These are phyloP conservation scores for Phaeodactylum tricornutum DNA, from an alignment of 108 stramenopile species.

Conservation along the genomic window DNA sequence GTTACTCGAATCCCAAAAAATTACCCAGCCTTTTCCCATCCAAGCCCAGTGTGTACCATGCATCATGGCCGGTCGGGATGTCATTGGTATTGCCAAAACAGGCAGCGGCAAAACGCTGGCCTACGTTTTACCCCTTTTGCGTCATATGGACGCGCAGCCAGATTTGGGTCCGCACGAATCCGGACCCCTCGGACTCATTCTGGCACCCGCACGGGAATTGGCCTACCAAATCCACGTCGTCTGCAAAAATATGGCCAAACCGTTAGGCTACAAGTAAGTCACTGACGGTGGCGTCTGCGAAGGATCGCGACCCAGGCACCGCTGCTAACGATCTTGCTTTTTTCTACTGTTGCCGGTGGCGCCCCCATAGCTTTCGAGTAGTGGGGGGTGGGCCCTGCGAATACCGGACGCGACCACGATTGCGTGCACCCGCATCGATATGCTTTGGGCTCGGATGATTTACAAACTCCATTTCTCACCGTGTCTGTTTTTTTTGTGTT, in stretches of 20 bases:
- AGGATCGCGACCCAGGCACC: too few relatives aligned
- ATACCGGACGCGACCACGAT: too few relatives aligned
- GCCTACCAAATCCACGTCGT: constrained; percentile 95
- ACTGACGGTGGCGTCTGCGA: too few relatives aligned
- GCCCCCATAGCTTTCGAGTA: too few relatives aligned
- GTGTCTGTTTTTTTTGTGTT: neutral
- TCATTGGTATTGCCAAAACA: constrained; percentile 98
- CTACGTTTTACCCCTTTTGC: constrained; percentile 89
- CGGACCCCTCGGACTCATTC: constrained; percentile 92
- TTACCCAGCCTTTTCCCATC: constrained; percentile 86
- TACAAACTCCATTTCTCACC: neutral
- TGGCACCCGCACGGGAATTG: constrained; percentile 96
- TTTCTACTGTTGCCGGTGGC: too few relatives aligned
- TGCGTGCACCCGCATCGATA: too few relatives aligned
- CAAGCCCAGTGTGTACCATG: constrained; percentile 97
- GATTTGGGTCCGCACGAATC: constrained; percentile 79
- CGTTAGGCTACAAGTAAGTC: constrained; percentile 72
- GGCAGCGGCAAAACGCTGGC: constrained; percentile 97
- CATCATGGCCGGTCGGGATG: constrained; percentile 96
- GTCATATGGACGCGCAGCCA: constrained; percentile 87
- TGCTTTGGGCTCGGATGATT: neutral
- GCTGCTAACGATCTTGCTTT: too few relatives aligned
- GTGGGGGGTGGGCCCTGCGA: too few relatives aligned
- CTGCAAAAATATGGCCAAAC: constrained; percentile 64
- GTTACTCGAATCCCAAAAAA: constrained; percentile 53